These are phyloP conservation scores for Aspergillus piperis DNA, from an alignment of 2,329 filamentous ascomycete genomes.

Conservation along the genomic window DNA sequence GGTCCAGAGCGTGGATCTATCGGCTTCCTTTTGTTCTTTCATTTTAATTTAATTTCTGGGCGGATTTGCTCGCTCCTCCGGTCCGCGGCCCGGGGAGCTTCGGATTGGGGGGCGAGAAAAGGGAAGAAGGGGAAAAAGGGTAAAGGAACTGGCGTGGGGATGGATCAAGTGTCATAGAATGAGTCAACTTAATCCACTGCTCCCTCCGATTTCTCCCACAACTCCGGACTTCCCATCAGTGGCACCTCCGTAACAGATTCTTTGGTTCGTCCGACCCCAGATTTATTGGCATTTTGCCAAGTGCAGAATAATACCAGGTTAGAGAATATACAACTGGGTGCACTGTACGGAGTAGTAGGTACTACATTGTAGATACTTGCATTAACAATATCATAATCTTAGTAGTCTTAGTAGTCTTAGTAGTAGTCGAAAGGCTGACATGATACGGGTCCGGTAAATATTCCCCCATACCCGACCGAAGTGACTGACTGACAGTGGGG, in stretches of 20 bases:
- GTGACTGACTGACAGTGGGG: too few species aligned
- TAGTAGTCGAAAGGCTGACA: neutral
- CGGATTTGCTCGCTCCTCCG: conserved; percentile 10
- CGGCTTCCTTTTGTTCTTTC: conserved; percentile 14
- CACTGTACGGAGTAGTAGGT: too few species aligned
- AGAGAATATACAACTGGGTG: too few species aligned
- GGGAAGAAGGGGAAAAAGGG: too few species aligned
- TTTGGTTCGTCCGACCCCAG: too few species aligned
- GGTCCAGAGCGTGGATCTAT: conserved; percentile 20
- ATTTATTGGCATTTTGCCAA: too few species aligned
- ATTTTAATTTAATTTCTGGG: conserved; percentile 1
- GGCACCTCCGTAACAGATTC: neutral
- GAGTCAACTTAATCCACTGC: conserved; percentile 3
- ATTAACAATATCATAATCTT: too few species aligned
- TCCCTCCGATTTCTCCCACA: neutral
- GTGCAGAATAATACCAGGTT: too few species aligned
- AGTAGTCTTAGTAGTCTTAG: neutral
- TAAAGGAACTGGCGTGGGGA: conserved; percentile 16
- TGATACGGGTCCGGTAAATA: conserved; percentile 1
- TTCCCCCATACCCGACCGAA: neutral
- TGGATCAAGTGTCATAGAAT: conserved; percentile 15
- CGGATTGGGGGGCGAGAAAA: conserved; percentile 18
- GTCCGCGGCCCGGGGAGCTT: conserved; percentile 27
- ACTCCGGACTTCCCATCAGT: neutral
- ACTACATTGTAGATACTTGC: too few species aligned